These are phyloP conservation scores for Neopestalotiopsis sp. DNA, from an alignment of 2,329 filamentous ascomycete genomes.

Conservation along the genomic window DNA sequence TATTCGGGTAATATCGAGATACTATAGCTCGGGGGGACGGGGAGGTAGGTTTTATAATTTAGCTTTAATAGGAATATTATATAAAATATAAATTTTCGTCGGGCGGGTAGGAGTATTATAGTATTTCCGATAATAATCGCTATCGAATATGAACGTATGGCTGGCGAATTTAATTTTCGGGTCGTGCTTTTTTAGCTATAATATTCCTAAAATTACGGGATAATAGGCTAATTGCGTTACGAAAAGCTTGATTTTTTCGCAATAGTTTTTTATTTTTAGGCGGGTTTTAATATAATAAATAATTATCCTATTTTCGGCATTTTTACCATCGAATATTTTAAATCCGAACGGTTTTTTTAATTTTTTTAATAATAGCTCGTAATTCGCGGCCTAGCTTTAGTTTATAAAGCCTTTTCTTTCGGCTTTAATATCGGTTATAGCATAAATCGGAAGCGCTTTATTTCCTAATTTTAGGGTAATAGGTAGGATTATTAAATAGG, in stretches of 20 bases:
- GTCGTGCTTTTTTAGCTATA: too few relatives aligned
- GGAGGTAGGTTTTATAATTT: too few relatives aligned
- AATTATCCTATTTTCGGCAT: neutral
- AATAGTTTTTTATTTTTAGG: neutral
- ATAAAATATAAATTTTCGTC: too few relatives aligned
- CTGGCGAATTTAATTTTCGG: too few relatives aligned
- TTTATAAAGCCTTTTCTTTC: neutral
- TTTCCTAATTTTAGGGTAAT: neutral
- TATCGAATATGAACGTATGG: too few relatives aligned
- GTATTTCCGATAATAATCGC: too few relatives aligned
- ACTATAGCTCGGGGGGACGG: too few relatives aligned
- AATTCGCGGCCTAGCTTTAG: neutral
- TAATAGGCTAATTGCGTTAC: too few relatives aligned
- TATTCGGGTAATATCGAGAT: too few relatives aligned
- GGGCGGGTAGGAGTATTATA: too few relatives aligned
- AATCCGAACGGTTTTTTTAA: neutral
- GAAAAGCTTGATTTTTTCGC: neutral
- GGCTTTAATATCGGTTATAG: neutral
- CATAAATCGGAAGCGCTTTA: neutral
- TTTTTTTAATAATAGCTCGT: neutral
- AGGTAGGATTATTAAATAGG: neutral
- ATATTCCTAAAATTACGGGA: too few relatives aligned
- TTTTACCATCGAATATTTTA: neutral
- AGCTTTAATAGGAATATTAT: too few relatives aligned
- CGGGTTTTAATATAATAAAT: neutral